Percentiles rank a stretch among this genome's conserved stretches.
These are phyloP conservation scores for Talaromyces sp. DNA, from an alignment of 2,329 filamentous ascomycete species.

Conservation along the genomic window DNA sequence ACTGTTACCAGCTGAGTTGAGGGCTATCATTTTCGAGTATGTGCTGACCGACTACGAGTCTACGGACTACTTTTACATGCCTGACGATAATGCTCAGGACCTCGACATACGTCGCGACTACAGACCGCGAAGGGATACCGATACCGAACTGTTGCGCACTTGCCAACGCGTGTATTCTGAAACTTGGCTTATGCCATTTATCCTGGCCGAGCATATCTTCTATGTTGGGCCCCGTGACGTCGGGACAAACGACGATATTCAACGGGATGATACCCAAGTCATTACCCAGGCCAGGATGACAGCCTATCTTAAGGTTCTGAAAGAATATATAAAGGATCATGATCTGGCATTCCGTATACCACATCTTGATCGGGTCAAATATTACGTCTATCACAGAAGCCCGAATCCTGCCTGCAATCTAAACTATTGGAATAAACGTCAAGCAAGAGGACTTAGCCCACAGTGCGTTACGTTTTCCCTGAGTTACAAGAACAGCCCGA, in stretches of 20 bases:
- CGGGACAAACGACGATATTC: neutral
- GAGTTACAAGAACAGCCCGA: neutral
- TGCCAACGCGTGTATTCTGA: conserved; percentile 42
- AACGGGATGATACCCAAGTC: neutral
- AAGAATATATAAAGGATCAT: neutral
- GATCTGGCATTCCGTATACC: neutral
- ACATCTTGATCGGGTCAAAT: neutral
- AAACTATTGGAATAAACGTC: neutral
- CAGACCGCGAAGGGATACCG: conserved; percentile 25
- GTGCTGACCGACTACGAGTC: neutral
- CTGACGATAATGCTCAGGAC: neutral
- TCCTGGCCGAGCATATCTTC: neutral
- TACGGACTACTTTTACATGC: neutral
- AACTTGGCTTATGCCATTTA: conserved; percentile 28
- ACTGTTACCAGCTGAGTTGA: neutral
- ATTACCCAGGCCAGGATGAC: neutral
- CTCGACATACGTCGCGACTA: neutral
- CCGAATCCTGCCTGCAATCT: neutral
- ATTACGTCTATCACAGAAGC: neutral
- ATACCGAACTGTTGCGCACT: conserved; percentile 51
- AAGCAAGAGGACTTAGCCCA: neutral
- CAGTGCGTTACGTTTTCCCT: neutral
- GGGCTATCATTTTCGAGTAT: neutral
- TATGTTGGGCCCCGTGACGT: neutral
- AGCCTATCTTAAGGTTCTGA: neutral